Conservation (phyloP, 2,329 filamentous ascomycete species). For the Diaporthe helianthi region DNA sequence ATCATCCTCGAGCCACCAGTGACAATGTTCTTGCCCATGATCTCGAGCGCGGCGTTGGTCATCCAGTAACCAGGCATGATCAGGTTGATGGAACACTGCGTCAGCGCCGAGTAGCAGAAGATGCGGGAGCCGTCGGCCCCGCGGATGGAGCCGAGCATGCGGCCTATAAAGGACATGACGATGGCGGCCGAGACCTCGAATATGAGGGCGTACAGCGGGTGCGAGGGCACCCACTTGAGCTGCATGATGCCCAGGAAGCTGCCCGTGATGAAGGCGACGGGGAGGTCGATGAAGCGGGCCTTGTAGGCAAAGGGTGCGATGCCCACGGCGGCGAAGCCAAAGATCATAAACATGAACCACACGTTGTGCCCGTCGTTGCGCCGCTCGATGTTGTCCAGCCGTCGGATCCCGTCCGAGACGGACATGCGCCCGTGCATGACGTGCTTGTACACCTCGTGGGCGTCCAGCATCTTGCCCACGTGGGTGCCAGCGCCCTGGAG, state of each 20-base stretch:
- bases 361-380: conserved; percentile 10
- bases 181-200: conserved; percentile 7
- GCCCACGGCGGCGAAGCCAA: conserved; percentile 11
- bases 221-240: conserved; percentile 7
- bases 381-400: conserved; percentile 10
- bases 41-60: conserved; percentile 15
- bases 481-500: conserved; percentile 1
- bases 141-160: conserved; percentile 3
- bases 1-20: conserved; percentile 19
- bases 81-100: conserved; percentile 20
- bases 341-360: conserved; percentile 23
- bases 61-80: conserved; percentile 23
- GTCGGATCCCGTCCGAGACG: background rate
- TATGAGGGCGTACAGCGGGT: conserved; percentile 13
- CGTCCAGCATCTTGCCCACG: conserved; percentile 17
- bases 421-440: conserved; percentile 6
- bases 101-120: conserved; percentile 19
- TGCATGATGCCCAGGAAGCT: conserved; percentile 15
- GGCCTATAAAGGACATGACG: conserved; percentile 11
- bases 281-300: conserved; percentile 17
- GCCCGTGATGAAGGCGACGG: conserved; percentile 15
- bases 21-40: conserved; percentile 14
- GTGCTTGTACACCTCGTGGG: conserved; percentile 19
- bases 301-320: conserved; percentile 4
- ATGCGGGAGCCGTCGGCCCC: conserved; percentile 2